Evolutionary conservation across 371 early-diverging fungal genomes (phyloP), one percentile per base, ranked within the genome.

Genomic region (Apophysomyces trapeziformis): DNA sequence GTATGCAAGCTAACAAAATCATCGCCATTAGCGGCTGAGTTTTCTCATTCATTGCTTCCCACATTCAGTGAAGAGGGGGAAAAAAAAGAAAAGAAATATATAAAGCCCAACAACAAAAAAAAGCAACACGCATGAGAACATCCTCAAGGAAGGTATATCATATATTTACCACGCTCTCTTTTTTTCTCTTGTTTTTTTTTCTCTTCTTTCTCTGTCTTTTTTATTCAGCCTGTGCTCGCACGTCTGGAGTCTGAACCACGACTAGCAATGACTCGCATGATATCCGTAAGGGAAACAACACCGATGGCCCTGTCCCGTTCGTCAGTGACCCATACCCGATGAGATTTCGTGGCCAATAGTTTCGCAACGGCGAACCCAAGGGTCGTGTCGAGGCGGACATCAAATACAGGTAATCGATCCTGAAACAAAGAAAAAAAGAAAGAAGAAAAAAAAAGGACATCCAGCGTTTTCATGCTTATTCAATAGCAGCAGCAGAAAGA

Each of bases 261-360:
- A 21, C 21, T 50, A 1, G 78, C 77, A 65, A 92, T 64, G 36
- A 85, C 76, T 14, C 86, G 78, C 66, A 92, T 76, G 4, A 93
- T 76, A 66, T 93, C 93, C 14, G 93, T 93, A 14, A 93, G 72
- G 14, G 90, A 89, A 8, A 93, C 86, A 13, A 93, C 88, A 8
- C 93, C 91, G 46, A 75, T 75, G 18, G 83, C 79, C 45, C 74
- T 63, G 18, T 80, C 80, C 45, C 68, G 56, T 37, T 86, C 86
- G 64, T 86, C 83, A 5, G 89, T 85, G 8, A 94, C 89, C 94
- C 94, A 95, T 11, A 95, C 83, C 47, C 95, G 90, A 66, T 95
- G 95, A 0, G 93, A 85, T 38, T 84, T 84, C 4, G 94, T 94
- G 11, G 95, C 94, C 35, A 89, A 77, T 60, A 93, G 72, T 74